Evolutionary conservation across 257 asterid species (phyloP), one percentile per base, ranked within the genome.

Genomic region (Haberlea rhodopensis): DNA sequence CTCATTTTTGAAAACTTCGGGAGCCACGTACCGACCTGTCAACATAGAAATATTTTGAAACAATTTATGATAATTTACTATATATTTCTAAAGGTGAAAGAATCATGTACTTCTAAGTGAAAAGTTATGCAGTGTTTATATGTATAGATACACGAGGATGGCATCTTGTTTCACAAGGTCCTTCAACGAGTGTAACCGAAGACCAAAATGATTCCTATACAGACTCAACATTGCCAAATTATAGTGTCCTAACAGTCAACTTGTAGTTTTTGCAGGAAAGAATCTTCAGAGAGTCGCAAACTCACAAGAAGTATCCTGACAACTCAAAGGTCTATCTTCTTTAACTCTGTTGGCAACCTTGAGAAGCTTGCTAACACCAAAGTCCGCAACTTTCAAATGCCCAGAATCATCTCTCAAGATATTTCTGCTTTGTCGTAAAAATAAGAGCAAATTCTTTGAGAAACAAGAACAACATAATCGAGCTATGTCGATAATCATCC

Each of bases 331-430:
- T 25, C 54, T 65, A 24, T 87, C 88, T 79, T 92, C 95, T 83
- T 82, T 89, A 53, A 85, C 81, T 71, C 90, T 77, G 73, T 71
- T 85, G 67, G 95, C 76, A 45, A 88, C 94, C 82, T 80, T 76
- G 6, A 94, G 81, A 76, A 90, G 84, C 80, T 89, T 92, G 87
- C 97, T 92, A 32, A 89, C 86, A 73, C 95, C 97, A 57, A 92
- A 92, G 68, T 92, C 99, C 9, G 99, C 97, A 73, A 92, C 99
- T 82, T 92, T 92, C 64, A 92, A 83, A 77, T 92, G 95, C 65
- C 99, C 97, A 57, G 95, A 84, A 74, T 92, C 99, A 69, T 89
- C 97, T 77, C 84, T 83, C 91, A 92, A 84, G 55, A 92, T 80
- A 78, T 92, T 92, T 75, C 99, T 92, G 96, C 46, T 63, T 75